phyloP scores from a whole-genome alignment of 768 basidiomycete species.

The Trametes cubensis region DNA sequence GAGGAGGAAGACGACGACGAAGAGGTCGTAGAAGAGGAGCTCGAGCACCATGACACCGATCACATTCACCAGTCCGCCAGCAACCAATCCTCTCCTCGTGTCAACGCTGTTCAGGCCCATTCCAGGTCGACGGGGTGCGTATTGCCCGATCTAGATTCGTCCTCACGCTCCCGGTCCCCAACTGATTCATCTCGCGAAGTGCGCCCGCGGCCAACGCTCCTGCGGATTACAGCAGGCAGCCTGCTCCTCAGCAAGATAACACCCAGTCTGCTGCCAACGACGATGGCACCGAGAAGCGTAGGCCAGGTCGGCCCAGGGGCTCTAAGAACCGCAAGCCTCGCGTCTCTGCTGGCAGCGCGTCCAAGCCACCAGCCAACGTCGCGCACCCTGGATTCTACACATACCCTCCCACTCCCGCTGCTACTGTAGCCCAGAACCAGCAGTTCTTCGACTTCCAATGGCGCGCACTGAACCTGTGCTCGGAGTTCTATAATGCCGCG shows the following conservation, averaged over 20 bases:
- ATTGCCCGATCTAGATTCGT: constrained; percentile 25
- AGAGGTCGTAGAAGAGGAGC: constrained; percentile 70
- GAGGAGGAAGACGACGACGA: constrained; percentile 78
- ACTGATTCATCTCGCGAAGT: constrained; percentile 28
- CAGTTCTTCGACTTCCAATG: constrained; percentile 87
- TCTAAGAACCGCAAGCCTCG: constrained; percentile 71
- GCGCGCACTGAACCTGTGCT: constrained; percentile 79
- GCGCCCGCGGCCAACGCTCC: constrained; percentile 28
- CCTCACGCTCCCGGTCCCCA: constrained; percentile 11
- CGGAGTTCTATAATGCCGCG: constrained; percentile 84
- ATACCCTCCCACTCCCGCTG: constrained; percentile 45
- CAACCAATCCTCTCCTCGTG: constrained; percentile 33
- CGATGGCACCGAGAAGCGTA: constrained; percentile 59
- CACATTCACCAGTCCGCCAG: constrained; percentile 34
- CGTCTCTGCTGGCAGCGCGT: constrained; percentile 32
- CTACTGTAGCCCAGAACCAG: constrained; percentile 64
- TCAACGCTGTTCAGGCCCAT: constrained; percentile 30
- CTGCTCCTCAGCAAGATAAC: constrained; percentile 34
- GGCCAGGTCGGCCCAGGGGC: constrained; percentile 77
- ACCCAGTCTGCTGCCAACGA: constrained; percentile 29
- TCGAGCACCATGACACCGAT: constrained; percentile 40
- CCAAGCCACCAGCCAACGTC: constrained; percentile 35
- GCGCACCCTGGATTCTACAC: constrained; percentile 46
- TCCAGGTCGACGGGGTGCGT: constrained; percentile 35
- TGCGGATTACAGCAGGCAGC: constrained; percentile 27